Evolutionary conservation across 176 grass and related monocot genomes (phyloP).

Genomic region (Aechmea fasciata): DNA sequence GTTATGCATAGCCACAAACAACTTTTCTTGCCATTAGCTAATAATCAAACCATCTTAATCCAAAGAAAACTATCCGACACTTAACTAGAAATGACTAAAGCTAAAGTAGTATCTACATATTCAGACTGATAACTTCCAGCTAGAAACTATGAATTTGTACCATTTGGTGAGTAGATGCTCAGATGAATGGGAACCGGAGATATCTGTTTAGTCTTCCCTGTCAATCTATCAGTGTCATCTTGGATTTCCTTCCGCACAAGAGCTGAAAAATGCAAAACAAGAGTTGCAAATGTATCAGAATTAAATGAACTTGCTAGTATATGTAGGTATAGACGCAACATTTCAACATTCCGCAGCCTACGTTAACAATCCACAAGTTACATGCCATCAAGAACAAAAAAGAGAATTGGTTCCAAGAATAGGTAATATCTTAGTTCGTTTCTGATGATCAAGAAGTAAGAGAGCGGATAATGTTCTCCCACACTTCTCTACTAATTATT

Average conservation of each 20-base stretch:
- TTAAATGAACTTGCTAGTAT: not conserved
- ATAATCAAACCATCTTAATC: not conserved
- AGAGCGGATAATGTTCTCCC: too few relatives aligned
- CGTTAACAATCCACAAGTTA: too few relatives aligned
- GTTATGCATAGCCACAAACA: too few relatives aligned
- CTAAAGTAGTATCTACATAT: not conserved
- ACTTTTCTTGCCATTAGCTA: not conserved
- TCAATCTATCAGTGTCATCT: slow-evolving; percentile 84
- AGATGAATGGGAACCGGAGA: slow-evolving; percentile 96
- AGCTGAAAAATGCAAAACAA: slow-evolving; percentile 36
- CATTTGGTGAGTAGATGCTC: slow-evolving; percentile 86
- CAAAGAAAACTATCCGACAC: too few relatives aligned
- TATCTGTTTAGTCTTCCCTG: slow-evolving; percentile 77
- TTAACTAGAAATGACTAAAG: not conserved
- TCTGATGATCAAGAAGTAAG: too few relatives aligned
- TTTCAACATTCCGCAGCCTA: too few relatives aligned
- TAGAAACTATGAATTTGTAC: slow-evolving; percentile 14
- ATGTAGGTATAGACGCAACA: too few relatives aligned
- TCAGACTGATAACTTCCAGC: not conserved
- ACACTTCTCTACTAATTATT: too few relatives aligned
- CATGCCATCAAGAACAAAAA: too few relatives aligned
- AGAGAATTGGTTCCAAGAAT: too few relatives aligned
- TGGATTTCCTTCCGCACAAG: slow-evolving; percentile 90
- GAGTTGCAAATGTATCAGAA: not conserved
- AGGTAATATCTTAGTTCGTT: too few relatives aligned